These are phyloP conservation scores for Geosmithia putterillii DNA, from an alignment of 2,329 filamentous ascomycete genomes.

Conservation along the genomic window DNA sequence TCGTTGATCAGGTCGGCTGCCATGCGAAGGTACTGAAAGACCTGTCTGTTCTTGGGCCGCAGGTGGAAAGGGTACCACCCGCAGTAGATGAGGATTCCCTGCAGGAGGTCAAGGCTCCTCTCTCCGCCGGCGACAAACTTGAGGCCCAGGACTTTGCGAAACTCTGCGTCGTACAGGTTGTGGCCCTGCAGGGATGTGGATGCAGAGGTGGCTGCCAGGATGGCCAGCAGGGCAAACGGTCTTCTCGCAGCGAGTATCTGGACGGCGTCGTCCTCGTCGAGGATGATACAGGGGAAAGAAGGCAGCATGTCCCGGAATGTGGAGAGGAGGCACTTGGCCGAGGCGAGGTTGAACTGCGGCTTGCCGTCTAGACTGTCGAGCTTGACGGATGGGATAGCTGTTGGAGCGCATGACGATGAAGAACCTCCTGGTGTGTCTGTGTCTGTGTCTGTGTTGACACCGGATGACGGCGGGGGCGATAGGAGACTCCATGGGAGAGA, in stretches of 20 bases:
- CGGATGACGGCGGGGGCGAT: conserved; percentile 12
- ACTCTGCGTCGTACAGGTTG: conserved; percentile 42
- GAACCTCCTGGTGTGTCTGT: conserved; percentile 6
- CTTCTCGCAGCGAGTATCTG: conserved; percentile 27
- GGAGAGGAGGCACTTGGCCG: conserved; percentile 31
- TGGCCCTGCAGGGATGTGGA: conserved; percentile 37
- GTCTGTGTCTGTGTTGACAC: conserved; percentile 5
- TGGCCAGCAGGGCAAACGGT: conserved; percentile 42
- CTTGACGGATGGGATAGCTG: conserved; percentile 15
- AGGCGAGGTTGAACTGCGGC: conserved; percentile 42
- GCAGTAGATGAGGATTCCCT: conserved; percentile 44
- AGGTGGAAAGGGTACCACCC: conserved; percentile 46
- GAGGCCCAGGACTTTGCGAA: conserved; percentile 41
- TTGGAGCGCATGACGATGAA: conserved; percentile 6
- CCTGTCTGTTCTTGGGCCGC: conserved; percentile 35
- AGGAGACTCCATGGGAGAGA: no score
- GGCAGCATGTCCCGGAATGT: conserved; percentile 30
- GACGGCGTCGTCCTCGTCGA: conserved; percentile 27
- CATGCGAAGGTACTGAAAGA: conserved; percentile 39
- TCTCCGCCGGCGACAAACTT: conserved; percentile 46
- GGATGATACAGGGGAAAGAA: conserved; percentile 30
- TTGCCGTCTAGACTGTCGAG: conserved; percentile 29
- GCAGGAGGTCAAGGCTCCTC: conserved; percentile 41
- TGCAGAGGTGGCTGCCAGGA: conserved; percentile 37
- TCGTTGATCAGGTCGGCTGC: conserved; percentile 35